Evolutionary conservation across 2,329 filamentous ascomycete genomes (phyloP), one percentile per base, ranked within the genome.

Genomic region (Kalaharituber pfeilii): DNA sequence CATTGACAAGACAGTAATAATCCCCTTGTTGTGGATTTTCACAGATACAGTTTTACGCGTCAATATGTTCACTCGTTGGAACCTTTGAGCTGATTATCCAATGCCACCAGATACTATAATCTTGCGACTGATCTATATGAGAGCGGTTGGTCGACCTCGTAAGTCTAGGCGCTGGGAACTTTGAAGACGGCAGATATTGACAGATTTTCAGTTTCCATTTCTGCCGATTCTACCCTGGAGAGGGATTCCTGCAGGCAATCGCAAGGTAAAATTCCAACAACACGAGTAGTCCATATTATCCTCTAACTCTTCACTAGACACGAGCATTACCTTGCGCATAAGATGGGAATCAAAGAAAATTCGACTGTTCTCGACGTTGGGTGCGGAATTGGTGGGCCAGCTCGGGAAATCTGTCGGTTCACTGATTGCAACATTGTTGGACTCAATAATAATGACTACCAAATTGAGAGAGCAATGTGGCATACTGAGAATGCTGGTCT

Each of bases 401-500:
- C 89, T 5, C 80, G 88, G 58, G 88, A 96, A 73, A 96, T 98
- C 65, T 86, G 85, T 71, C 93, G 93, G 72, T 98, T 98, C 72
- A 83, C 86, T 9, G 89, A 85, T 58, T 83, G 79, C 64, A 86
- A 95, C 64, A 78, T 96, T 59, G 82, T 86, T 24, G 91, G 91
- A 44, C 72, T 96, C 68, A 98, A 96, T 80, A 96, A 95, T 80
- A 96, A 96, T 71, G 86, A 95, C 72, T 98, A 98, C 75, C 91
- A 96, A 73, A 94, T 96, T 62, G 79, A 95, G 68, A 85, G 91
- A 61, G 89, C 88, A n/a, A 87, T 80, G 13, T 74, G 76, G 53
- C 94, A 95, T 67, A 86, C 88, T 2, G 71, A 76, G 58, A 86
- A 86, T 70, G 86, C 94, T 71, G 81, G 82, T 51, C 73, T 96